Percentiles rank a stretch among this genome's conserved stretches.
phyloP scores from a whole-genome alignment of 805 yeast genomes.

The Saccharomycopsis fodiens region DNA sequence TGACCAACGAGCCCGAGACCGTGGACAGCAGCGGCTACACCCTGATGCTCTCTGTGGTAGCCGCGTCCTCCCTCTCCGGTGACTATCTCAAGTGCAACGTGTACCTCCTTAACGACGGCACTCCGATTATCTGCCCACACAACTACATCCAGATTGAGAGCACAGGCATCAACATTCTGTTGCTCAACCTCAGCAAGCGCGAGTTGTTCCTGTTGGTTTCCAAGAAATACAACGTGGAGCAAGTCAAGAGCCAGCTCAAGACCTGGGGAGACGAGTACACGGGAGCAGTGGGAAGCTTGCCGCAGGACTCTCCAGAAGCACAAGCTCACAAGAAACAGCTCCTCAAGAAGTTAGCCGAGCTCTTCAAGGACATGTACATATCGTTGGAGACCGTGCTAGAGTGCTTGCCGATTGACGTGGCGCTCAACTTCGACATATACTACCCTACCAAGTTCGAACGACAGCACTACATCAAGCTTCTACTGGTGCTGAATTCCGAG shows the following conservation, averaged over 20 bases:
- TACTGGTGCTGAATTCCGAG: constrained; percentile 4
- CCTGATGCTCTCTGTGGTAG: constrained; percentile 59
- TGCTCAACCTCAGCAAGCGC: constrained; percentile 49
- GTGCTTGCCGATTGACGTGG: constrained; percentile 48
- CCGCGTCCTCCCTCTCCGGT: constrained; percentile 86
- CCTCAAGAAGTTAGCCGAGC: constrained; percentile 26
- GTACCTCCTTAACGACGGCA: constrained; percentile 71
- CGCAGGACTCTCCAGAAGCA: constrained; percentile 22
- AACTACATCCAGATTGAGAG: constrained; percentile 41
- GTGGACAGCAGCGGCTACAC: constrained; percentile 16
- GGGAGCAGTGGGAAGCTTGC: not conserved
- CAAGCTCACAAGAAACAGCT: constrained; percentile 24
- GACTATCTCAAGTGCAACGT: constrained; percentile 64
- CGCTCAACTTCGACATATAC: constrained; percentile 65
- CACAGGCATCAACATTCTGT: constrained; percentile 41
- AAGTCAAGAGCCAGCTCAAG: constrained; percentile 20
- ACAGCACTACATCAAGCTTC: constrained; percentile 23
- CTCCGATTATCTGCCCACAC: constrained; percentile 73
- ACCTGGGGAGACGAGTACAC: constrained; percentile 1
- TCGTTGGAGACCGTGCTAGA: constrained; percentile 54
- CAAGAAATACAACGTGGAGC: constrained; percentile 25
- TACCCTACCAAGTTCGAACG: constrained; percentile 60
- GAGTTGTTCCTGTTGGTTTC: constrained; percentile 30
- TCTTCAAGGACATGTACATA: constrained; percentile 43
- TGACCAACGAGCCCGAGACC: constrained; percentile 43